Evolutionary conservation across 306 rosid species (phyloP).

Genomic region (Sicyos edulis): DNA sequence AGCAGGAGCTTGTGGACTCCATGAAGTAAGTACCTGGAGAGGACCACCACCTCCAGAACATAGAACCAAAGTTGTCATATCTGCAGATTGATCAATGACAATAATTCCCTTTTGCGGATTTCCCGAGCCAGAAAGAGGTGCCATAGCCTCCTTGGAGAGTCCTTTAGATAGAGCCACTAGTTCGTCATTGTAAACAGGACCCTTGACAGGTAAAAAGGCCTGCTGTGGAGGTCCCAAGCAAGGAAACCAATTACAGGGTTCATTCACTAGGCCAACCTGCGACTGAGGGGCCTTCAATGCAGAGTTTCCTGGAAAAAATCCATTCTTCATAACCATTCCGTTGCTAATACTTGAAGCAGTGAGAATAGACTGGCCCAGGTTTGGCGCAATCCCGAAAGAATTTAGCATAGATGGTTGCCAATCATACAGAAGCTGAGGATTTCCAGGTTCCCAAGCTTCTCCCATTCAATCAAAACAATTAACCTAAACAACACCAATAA

Average conservation of each 20-base stretch:
- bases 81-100: slow-evolving; percentile 61
- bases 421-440: slow-evolving; percentile 38
- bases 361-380: slow-evolving; percentile 42
- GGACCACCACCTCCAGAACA: slow-evolving; percentile 53
- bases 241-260: slow-evolving; percentile 67
- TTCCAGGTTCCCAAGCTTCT: slow-evolving; percentile 52
- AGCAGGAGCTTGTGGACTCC: slow-evolving; percentile 36
- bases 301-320: slow-evolving; percentile 29
- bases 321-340: slow-evolving; percentile 32
- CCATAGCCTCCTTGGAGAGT: slow-evolving; percentile 22
- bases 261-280: slow-evolving; percentile 42
- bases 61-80: slow-evolving; percentile 56
- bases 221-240: slow-evolving; percentile 53
- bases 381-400: slow-evolving; percentile 34
- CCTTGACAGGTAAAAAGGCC: slow-evolving; percentile 39
- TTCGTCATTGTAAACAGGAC: slow-evolving; percentile 28
- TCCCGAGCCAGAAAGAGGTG: slow-evolving; percentile 27
- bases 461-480: slow-evolving; percentile 68
- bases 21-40: slow-evolving; percentile 41
- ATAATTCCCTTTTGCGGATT: slow-evolving; percentile 49
- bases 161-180: slow-evolving; percentile 23
- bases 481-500: slow-evolving; percentile 12
- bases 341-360: slow-evolving; percentile 33
- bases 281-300: slow-evolving; percentile 39
- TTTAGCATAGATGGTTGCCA: slow-evolving; percentile 48